Conservation (phyloP, 139 green algal genomes). For the Tetratostichococcus sp. region DNA sequence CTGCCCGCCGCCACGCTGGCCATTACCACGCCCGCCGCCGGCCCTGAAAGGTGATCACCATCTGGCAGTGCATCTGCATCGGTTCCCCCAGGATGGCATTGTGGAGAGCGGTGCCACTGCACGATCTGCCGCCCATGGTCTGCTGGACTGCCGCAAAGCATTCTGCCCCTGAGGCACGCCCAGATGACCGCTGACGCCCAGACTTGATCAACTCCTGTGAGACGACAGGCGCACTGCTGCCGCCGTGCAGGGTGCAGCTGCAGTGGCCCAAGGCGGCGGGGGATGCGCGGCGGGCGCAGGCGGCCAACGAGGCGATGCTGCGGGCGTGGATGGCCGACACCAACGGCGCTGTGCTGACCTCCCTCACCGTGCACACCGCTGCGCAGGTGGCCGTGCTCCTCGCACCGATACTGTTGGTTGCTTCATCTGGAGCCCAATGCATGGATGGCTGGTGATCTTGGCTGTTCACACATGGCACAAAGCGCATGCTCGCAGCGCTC, state of each 20-base stretch:
- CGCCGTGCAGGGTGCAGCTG: slow-evolving; percentile 35
- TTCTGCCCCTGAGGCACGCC: too few relatives aligned
- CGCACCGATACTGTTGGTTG: background rate
- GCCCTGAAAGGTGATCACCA: slow-evolving; percentile 28
- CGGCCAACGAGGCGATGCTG: slow-evolving; percentile 41
- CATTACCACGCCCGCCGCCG: slow-evolving; percentile 17
- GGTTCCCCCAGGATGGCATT: too few relatives aligned
- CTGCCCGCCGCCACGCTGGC: slow-evolving; percentile 46
- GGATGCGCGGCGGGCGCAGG: slow-evolving; percentile 13
- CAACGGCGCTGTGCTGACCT: slow-evolving; percentile 1
- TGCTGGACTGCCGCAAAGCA: too few relatives aligned
- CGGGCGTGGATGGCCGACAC: slow-evolving; percentile 45
- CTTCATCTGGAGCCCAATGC: too few relatives aligned
- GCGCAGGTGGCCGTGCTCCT: background rate
- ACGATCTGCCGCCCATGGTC: too few relatives aligned
- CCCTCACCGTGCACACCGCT: background rate
- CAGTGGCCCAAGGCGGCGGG: slow-evolving; percentile 54
- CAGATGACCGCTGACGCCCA: too few relatives aligned
- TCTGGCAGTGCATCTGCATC: background rate
- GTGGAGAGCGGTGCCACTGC: too few relatives aligned
- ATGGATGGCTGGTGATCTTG: too few relatives aligned
- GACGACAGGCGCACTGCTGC: background rate
- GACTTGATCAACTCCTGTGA: too few relatives aligned
- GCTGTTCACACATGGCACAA: too few relatives aligned
- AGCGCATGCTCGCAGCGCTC: too few relatives aligned